A percentile compares a stretch with the other conserved stretches of the same genome.
Conservation (phyloP, 768 basidiomycete genomes). For the Mycena polygramma region DNA sequence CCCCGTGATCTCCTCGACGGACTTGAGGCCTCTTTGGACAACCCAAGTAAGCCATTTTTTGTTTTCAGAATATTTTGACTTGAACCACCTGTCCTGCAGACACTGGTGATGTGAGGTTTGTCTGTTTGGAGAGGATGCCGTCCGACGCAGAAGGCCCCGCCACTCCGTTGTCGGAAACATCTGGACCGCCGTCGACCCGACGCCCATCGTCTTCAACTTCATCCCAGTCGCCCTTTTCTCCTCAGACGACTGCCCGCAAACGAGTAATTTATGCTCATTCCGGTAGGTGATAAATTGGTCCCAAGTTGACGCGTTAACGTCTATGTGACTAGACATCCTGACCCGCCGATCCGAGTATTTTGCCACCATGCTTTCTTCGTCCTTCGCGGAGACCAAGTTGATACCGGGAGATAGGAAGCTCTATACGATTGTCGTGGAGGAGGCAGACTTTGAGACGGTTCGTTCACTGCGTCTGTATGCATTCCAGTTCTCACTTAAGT, state of each 20-base stretch:
- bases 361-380: conserved; percentile 77
- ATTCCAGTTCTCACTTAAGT: neutral
- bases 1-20: conserved; percentile 77
- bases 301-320: neutral
- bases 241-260: conserved; percentile 72
- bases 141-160: conserved; percentile 44
- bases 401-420: conserved; percentile 65
- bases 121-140: conserved; percentile 71
- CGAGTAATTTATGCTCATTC: conserved; percentile 84
- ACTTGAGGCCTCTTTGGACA: conserved; percentile 79
- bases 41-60: conserved; percentile 64
- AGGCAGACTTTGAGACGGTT: conserved; percentile 78
- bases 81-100: conserved; percentile 49
- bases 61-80: neutral
- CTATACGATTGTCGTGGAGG: conserved; percentile 79
- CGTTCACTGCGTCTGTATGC: neutral
- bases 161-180: conserved; percentile 44
- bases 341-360: conserved; percentile 84
- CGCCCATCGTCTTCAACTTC: conserved; percentile 59
- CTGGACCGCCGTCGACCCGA: conserved; percentile 46
- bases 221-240: conserved; percentile 55
- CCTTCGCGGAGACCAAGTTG: conserved; percentile 71
- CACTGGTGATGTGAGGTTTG: conserved; percentile 83
- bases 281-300: too few relatives aligned
- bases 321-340: conserved; percentile 61